Evolutionary conservation across 352 stramenopile genomes (phyloP).

Genomic region (Phytopythium kandeliae): DNA sequence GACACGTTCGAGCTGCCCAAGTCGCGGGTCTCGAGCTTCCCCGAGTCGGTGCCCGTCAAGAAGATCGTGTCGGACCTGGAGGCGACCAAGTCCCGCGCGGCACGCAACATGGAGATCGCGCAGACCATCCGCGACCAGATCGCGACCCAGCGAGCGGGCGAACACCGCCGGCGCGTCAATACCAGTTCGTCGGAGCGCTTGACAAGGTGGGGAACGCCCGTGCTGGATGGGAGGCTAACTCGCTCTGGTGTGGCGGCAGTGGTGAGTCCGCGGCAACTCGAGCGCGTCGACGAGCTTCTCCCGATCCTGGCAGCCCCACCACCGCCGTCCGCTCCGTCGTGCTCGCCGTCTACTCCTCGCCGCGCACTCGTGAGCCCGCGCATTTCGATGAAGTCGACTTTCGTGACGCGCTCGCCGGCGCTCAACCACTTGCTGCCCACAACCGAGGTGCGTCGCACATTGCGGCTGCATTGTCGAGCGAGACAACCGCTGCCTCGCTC

Average conservation of each 20-base stretch:
- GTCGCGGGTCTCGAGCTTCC: conserved; percentile 52
- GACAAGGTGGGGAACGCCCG: background rate
- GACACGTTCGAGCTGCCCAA: conserved; percentile 39
- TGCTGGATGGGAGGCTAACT: background rate
- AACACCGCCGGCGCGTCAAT: conserved; percentile 34
- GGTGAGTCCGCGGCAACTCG: conserved; percentile 24
- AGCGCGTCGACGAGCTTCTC: conserved; percentile 13
- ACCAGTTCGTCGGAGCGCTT: conserved; percentile 10
- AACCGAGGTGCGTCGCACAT: conserved; percentile 18
- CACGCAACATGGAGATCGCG: conserved; percentile 58
- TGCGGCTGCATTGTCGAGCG: background rate
- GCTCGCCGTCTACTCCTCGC: background rate
- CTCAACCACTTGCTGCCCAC: conserved; percentile 59
- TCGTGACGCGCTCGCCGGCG: conserved; percentile 54
- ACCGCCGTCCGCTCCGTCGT: background rate
- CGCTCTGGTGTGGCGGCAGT: conserved; percentile 3
- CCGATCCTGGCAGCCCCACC: background rate
- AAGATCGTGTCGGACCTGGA: conserved; percentile 68
- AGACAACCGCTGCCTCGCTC: background rate
- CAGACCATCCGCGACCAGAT: conserved; percentile 63
- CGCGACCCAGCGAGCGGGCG: conserved; percentile 26
- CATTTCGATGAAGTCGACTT: conserved; percentile 52
- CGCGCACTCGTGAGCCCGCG: conserved; percentile 27
- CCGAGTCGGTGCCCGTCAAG: conserved; percentile 48
- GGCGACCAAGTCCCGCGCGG: conserved; percentile 47